Evolutionary conservation across 148 eudicot species (phyloP).

Genomic region (Rhododendron vialii): DNA sequence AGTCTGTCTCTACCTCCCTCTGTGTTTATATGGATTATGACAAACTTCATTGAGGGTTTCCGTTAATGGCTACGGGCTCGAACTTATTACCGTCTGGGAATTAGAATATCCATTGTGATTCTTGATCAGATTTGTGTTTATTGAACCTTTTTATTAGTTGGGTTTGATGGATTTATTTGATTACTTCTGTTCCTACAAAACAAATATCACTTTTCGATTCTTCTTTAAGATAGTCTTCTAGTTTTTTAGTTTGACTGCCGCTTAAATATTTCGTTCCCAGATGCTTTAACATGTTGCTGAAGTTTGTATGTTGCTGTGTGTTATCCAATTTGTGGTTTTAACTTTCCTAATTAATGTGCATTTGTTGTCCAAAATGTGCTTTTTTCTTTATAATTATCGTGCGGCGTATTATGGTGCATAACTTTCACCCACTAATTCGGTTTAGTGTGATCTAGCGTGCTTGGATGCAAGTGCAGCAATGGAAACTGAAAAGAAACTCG

Average conservation of each 20-base stretch:
- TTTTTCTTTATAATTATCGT: neutral
- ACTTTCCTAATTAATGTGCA: neutral
- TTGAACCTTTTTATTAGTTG: too few relatives aligned
- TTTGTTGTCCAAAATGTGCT: neutral
- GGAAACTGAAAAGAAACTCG: constrained; percentile 34
- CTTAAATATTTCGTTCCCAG: neutral
- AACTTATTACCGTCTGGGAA: neutral
- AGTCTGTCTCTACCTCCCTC: neutral
- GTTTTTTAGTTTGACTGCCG: too few relatives aligned
- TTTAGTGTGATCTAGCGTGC: neutral
- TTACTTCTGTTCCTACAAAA: too few relatives aligned
- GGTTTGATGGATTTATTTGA: too few relatives aligned
- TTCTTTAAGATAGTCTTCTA: too few relatives aligned
- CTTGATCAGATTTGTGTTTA: too few relatives aligned
- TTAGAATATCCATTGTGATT: neutral
- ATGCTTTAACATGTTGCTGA: too few relatives aligned
- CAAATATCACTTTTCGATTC: too few relatives aligned
- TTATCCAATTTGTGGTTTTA: neutral
- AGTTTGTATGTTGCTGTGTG: neutral
- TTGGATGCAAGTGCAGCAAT: constrained; percentile 20
- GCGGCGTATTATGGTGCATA: neutral
- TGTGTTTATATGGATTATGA: neutral
- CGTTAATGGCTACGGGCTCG: neutral
- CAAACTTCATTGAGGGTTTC: neutral
- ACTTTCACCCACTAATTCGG: neutral